A percentile compares a stretch with the other conserved stretches of the same genome.
These are phyloP conservation scores for Fragaria iinumae DNA, from an alignment of 306 rosid species.

Conservation along the genomic window DNA sequence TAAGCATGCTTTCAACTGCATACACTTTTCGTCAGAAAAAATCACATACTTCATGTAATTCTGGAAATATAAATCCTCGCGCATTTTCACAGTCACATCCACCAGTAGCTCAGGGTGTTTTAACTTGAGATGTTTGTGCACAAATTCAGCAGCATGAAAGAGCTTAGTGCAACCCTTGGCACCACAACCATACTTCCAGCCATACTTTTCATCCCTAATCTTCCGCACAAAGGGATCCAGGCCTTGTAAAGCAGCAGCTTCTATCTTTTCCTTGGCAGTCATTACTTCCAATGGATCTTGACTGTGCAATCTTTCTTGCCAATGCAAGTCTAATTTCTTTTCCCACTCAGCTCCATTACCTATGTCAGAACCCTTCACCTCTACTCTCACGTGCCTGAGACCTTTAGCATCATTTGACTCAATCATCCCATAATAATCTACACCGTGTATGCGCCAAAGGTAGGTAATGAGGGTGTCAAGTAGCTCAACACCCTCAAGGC, in stretches of 20 bases:
- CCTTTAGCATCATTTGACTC: conserved; percentile 86
- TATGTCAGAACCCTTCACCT: conserved; percentile 46
- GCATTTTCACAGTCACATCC: conserved; percentile 80
- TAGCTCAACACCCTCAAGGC: conserved; percentile 90
- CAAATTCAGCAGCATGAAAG: conserved; percentile 96
- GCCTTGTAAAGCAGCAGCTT: conserved; percentile 78
- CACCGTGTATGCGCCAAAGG: conserved; percentile 94
- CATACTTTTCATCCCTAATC: conserved; percentile 98
- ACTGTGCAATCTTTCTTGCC: conserved; percentile 85
- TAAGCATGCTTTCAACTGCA: background rate
- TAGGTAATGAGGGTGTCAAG: conserved; percentile 86
- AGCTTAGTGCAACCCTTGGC: conserved; percentile 99
- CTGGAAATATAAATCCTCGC: conserved; percentile 86
- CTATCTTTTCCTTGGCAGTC: conserved; percentile 97
- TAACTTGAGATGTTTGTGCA: conserved; percentile 88
- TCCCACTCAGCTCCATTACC: conserved; percentile 83
- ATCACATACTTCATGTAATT: conserved; percentile 91
- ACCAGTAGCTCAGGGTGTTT: conserved; percentile 84
- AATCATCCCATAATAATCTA: conserved; percentile 93
- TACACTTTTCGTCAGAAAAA: conserved; percentile 16
- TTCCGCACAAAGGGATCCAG: conserved; percentile 89
- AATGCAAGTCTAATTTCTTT: conserved; percentile 74
- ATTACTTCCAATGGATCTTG: conserved; percentile 91
- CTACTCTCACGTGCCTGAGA: conserved; percentile 84
- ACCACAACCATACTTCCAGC: conserved; percentile 99